These are phyloP conservation scores for Allium fistulosum DNA, from an alignment of 106 monocot genomes.

Conservation along the genomic window DNA sequence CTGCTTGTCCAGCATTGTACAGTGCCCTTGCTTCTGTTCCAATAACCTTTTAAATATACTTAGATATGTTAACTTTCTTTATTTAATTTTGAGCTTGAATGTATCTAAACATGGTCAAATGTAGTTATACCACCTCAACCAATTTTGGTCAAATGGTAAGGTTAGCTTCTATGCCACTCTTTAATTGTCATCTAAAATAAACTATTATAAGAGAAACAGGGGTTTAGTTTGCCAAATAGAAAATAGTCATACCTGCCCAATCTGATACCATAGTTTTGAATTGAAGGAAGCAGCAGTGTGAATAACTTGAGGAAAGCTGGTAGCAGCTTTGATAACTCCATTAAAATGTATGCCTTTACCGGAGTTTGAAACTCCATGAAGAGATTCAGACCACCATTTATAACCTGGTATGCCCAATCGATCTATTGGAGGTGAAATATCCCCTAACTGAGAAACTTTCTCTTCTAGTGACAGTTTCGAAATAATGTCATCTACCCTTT, in stretches of 20 bases:
- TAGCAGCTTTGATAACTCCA: constrained; percentile 29
- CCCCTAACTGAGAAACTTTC: constrained; percentile 81
- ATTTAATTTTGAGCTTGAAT: too few relatives aligned
- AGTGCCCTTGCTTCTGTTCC: constrained; percentile 73
- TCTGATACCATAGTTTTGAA: too few relatives aligned
- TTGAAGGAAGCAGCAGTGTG: constrained; percentile 71
- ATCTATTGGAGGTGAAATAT: constrained; percentile 53
- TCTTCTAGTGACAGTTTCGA: constrained; percentile 58
- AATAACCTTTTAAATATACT: constrained; percentile 10
- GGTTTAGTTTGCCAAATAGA: background rate
- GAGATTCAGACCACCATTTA: constrained; percentile 96
- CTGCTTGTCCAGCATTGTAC: constrained; percentile 68
- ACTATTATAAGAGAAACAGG: constrained; percentile 31
- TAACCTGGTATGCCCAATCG: constrained; percentile 75
- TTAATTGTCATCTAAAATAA: too few relatives aligned
- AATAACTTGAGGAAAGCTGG: constrained; percentile 83
- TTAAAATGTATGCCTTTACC: constrained; percentile 14
- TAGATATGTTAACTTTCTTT: too few relatives aligned
- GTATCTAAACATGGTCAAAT: too few relatives aligned
- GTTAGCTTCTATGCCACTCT: background rate
- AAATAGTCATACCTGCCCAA: background rate
- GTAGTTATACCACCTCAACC: too few relatives aligned
- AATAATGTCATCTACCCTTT: constrained; percentile 49
- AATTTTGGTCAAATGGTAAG: constrained; percentile 10
- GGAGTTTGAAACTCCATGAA: constrained; percentile 64